Percentiles rank a stretch among this genome's conserved stretches.
Evolutionary conservation across 148 eudicot genomes (phyloP).

Genomic region (Nyssa sinensis): DNA sequence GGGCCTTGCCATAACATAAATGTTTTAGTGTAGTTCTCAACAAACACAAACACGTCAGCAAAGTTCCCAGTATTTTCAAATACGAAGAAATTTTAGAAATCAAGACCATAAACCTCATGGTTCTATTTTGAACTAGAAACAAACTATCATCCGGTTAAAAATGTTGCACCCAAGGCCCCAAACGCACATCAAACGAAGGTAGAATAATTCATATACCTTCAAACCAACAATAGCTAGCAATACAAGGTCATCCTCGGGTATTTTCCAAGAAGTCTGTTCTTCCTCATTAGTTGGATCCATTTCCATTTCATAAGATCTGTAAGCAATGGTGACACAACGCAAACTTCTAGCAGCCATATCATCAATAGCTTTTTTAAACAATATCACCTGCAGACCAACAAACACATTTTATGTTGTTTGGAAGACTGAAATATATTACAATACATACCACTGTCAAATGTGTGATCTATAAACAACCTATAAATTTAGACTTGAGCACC

Average conservation of each 20-base stretch:
- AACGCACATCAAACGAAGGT: background rate
- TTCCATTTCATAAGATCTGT: constrained; percentile 41
- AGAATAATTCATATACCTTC: background rate
- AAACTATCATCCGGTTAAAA: background rate
- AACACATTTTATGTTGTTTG: background rate
- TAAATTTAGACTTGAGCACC: no score
- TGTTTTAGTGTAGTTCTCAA: no score
- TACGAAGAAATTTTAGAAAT: no score
- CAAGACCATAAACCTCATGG: background rate
- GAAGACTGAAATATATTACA: background rate
- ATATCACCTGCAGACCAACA: constrained; percentile 38
- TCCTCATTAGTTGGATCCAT: constrained; percentile 64
- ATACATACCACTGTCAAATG: background rate
- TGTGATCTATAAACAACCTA: background rate
- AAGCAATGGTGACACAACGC: constrained; percentile 94
- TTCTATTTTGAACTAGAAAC: background rate
- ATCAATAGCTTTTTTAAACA: constrained; percentile 57
- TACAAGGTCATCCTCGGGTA: constrained; percentile 59
- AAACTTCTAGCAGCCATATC: constrained; percentile 80
- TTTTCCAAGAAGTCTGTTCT: constrained; percentile 58
- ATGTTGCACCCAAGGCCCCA: background rate
- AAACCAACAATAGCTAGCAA: background rate
- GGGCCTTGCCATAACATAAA: no score
- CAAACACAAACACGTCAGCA: no score
- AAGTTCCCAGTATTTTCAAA: no score